Conservation (phyloP, 371 early-diverging fungal species). For the Mortierella sp. region DNA sequence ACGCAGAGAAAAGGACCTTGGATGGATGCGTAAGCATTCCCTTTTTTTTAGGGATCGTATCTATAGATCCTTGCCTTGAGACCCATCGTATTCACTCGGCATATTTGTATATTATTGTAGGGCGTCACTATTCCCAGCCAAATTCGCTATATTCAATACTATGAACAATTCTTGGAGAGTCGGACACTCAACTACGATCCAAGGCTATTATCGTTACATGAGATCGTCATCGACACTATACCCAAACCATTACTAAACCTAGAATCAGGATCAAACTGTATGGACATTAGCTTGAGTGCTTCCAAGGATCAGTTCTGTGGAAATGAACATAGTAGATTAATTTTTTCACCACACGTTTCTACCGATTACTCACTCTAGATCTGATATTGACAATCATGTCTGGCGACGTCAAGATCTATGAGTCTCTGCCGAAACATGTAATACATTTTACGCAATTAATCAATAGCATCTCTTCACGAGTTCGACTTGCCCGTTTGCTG, state of each 20-base stretch:
- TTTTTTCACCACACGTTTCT: not conserved
- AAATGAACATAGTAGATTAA: no score
- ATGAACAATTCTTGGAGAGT: constrained; percentile 59
- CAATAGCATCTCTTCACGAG: no score
- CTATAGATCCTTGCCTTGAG: no score
- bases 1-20: constrained; percentile 66
- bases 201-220: constrained; percentile 26
- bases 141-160: constrained; percentile 72
- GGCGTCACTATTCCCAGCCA: constrained; percentile 81
- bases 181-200: constrained; percentile 40
- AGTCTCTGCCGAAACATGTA: constrained; percentile 35
- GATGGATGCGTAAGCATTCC: constrained; percentile 63
- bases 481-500: not conserved
- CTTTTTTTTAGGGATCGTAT: not conserved
- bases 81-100: not conserved
- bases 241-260: constrained; percentile 37
- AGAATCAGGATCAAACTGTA: constrained; percentile 26
- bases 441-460: not conserved
- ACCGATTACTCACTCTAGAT: constrained; percentile 6
- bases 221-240: constrained; percentile 46
- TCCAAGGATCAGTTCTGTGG: not conserved
- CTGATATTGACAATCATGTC: constrained; percentile 47
- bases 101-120: constrained; percentile 26
- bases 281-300: not conserved
- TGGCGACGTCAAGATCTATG: constrained; percentile 38